Percentiles rank a stretch among this genome's conserved stretches.
Conservation (phyloP, 140 eudicot genomes). For the Stevia rebaudiana region DNA sequence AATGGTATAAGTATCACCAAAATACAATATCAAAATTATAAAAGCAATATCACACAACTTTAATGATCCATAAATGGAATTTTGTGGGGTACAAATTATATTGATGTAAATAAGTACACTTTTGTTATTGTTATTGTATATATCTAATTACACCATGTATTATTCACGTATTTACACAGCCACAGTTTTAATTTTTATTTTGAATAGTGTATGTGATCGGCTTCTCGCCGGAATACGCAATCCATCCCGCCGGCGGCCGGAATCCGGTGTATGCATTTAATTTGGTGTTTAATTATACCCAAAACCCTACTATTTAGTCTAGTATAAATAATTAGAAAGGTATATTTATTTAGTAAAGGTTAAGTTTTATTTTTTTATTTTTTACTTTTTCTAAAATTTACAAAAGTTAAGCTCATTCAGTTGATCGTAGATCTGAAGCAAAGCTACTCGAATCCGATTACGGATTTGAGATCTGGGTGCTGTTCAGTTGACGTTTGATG, state of each 20-base stretch:
- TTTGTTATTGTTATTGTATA: background rate
- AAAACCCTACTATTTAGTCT: conserved; percentile 30
- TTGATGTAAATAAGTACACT: too few species aligned
- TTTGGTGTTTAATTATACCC: conserved; percentile 27
- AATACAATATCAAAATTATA: too few species aligned
- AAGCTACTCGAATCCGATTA: conserved; percentile 21
- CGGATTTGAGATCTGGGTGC: conserved; percentile 34
- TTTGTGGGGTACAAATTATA: too few species aligned
- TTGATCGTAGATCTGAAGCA: conserved; percentile 54
- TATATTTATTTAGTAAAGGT: conserved; percentile 30
- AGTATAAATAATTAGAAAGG: conserved; percentile 25
- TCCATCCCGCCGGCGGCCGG: conserved; percentile 39
- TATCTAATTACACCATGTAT: conserved; percentile 18
- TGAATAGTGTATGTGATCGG: conserved; percentile 27
- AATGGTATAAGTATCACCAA: too few species aligned
- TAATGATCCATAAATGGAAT: background rate
- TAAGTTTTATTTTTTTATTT: conserved; percentile 24
- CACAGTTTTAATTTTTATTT: conserved; percentile 16
- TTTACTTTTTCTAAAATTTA: conserved; percentile 31
- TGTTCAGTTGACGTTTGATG: conserved; percentile 25
- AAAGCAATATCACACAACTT: too few species aligned
- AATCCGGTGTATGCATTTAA: conserved; percentile 20
- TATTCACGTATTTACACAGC: conserved; percentile 22
- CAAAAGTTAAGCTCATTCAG: conserved; percentile 35
- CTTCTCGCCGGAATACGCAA: conserved; percentile 36